Percentiles rank a stretch among this genome's conserved stretches.
Conservation (phyloP, 306 rosid species). For the Citrullus colocynthis region DNA sequence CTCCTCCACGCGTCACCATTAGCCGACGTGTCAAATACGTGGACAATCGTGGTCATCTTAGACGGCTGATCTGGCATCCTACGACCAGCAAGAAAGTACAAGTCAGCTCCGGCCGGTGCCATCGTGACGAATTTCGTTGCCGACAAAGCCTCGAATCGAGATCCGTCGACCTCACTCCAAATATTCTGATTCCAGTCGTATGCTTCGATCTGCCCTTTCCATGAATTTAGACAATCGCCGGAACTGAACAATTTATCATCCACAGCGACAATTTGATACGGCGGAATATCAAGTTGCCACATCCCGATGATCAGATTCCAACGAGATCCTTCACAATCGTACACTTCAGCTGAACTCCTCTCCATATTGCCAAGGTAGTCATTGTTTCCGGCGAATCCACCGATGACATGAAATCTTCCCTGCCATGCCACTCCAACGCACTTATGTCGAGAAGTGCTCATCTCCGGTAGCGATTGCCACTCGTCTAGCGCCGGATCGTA, state of each 20-base stretch:
- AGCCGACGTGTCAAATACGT: slow-evolving; percentile 18
- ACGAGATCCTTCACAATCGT: neutral
- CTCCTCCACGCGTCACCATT: slow-evolving; percentile 14
- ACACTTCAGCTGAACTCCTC: slow-evolving; percentile 23
- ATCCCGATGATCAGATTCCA: slow-evolving; percentile 17
- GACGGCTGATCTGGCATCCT: neutral
- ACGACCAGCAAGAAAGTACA: slow-evolving; percentile 18
- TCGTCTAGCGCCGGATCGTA: slow-evolving; percentile 13
- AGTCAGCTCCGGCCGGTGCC: slow-evolving; percentile 18
- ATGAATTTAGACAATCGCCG: slow-evolving; percentile 19
- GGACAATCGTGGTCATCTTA: slow-evolving; percentile 11
- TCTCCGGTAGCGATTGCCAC: slow-evolving; percentile 18
- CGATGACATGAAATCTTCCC: slow-evolving; percentile 17
- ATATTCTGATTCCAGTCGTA: slow-evolving; percentile 16
- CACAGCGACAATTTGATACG: slow-evolving; percentile 19
- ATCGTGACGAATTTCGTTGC: slow-evolving; percentile 12
- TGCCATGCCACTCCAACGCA: slow-evolving; percentile 21
- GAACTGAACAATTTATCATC: slow-evolving; percentile 19
- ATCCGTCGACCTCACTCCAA: slow-evolving; percentile 26
- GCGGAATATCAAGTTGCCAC: slow-evolving; percentile 26
- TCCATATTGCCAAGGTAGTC: slow-evolving; percentile 5
- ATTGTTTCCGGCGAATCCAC: slow-evolving; percentile 16
- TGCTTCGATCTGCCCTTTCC: slow-evolving; percentile 24
- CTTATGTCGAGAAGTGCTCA: slow-evolving; percentile 12
- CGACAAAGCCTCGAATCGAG: slow-evolving; percentile 3